Percentiles rank a stretch among this genome's conserved stretches.
Conservation (phyloP, 768 basidiomycete species). For the Pulveroboletus ravenelii region DNA sequence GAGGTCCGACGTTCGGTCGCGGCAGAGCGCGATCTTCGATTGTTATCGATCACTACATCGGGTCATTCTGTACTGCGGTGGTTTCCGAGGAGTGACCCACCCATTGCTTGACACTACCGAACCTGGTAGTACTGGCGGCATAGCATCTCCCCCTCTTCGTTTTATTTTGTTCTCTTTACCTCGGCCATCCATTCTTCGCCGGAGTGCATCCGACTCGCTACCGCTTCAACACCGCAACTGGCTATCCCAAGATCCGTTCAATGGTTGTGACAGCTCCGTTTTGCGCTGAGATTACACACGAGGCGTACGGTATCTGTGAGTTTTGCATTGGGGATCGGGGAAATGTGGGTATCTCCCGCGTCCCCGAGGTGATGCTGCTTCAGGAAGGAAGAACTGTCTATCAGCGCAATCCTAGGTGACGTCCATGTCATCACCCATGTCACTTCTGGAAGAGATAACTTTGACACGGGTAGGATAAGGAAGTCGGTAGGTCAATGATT, state of each 20-base stretch:
- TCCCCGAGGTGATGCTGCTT: conserved; percentile 30
- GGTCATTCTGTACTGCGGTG: conserved; percentile 31
- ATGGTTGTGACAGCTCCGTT: conserved; percentile 10
- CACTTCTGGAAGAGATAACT: not conserved
- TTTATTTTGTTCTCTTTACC: conserved; percentile 16
- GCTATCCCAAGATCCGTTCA: conserved; percentile 4
- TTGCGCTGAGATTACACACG: conserved; percentile 14
- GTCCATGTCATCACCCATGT: not conserved
- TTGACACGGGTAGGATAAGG: not conserved
- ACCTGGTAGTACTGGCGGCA: conserved; percentile 34
- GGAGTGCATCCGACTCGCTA: conserved; percentile 15
- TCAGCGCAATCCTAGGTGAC: conserved; percentile 7
- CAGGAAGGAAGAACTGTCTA: conserved; percentile 17
- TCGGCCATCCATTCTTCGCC: conserved; percentile 18
- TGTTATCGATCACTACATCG: conserved; percentile 46
- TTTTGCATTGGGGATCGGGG: conserved; percentile 14
- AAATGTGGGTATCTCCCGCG: conserved; percentile 20
- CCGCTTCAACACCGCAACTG: conserved; percentile 16
- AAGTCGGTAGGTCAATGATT: not conserved
- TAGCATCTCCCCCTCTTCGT: conserved; percentile 2
- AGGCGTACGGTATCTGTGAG: conserved; percentile 10
- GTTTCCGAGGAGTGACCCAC: conserved; percentile 24
- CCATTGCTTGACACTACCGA: conserved; percentile 30
- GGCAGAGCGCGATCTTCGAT: conserved; percentile 41
- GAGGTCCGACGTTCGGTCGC: conserved; percentile 49